phyloP scores from a whole-genome alignment of 306 rosid species.

The Corylus heterophylla region DNA sequence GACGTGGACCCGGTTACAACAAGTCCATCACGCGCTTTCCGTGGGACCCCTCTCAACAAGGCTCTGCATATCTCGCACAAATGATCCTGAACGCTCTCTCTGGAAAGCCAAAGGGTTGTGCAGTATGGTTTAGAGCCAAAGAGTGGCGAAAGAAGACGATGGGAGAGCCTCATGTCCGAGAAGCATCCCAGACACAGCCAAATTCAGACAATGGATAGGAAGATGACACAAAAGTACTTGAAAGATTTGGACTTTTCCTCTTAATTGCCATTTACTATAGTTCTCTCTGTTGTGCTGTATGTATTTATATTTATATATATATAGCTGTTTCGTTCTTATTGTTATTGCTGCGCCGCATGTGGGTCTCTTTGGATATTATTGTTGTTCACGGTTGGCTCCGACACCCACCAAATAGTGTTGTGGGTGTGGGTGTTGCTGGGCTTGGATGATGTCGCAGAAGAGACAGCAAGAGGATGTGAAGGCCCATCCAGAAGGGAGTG shows the following conservation, averaged over 20 bases:
- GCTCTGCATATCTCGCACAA: background rate
- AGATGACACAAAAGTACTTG: constrained; percentile 4
- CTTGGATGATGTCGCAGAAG: constrained; percentile 56
- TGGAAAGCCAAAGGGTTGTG: background rate
- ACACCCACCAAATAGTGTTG: constrained; percentile 1
- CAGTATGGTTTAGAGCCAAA: background rate
- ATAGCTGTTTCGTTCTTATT: constrained; percentile 3
- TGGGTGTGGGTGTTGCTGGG: constrained; percentile 21
- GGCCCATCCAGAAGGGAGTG: constrained; percentile 36
- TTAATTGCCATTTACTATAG: constrained; percentile 7
- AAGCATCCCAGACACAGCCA: constrained; percentile 41
- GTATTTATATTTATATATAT: background rate
- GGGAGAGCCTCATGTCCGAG: constrained; percentile 21
- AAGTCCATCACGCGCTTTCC: constrained; percentile 34
- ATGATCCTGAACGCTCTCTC: background rate
- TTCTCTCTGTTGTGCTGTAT: background rate
- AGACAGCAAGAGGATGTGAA: constrained; percentile 49
- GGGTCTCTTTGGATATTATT: constrained; percentile 13
- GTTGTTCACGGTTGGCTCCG: constrained; percentile 15
- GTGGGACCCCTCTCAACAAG: constrained; percentile 32
- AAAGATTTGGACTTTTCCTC: constrained; percentile 16
- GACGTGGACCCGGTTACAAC: background rate
- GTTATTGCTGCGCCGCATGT: constrained; percentile 31
- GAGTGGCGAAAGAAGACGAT: background rate
- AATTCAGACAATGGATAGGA: constrained; percentile 12